Evolutionary conservation across 169 alveolate genomes (phyloP).

Genomic region (Neospora caninum): DNA sequence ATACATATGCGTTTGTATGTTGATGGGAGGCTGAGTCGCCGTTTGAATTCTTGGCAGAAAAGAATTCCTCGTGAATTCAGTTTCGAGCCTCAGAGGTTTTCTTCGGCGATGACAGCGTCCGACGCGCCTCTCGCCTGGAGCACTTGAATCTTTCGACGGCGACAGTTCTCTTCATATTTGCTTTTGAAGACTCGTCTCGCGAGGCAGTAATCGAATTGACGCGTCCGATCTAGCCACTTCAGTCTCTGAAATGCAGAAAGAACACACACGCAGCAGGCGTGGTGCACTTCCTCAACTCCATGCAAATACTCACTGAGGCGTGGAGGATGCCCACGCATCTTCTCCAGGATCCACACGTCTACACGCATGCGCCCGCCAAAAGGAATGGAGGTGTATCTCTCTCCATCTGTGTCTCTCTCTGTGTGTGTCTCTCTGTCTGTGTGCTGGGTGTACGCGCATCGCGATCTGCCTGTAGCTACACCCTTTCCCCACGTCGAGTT

Average conservation of each 20-base stretch:
- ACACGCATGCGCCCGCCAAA: no score
- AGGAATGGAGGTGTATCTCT: no score
- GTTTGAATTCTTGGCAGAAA: no score
- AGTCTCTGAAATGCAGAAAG: slow-evolving; percentile 19
- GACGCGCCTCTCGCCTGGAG: slow-evolving; percentile 40
- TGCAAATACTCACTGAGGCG: background rate
- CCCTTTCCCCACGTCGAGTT: no score
- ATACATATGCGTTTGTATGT: background rate
- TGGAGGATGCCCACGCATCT: background rate
- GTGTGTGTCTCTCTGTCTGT: no score
- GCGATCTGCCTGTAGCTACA: no score
- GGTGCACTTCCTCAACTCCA: background rate
- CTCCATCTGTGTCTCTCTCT: no score
- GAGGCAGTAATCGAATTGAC: slow-evolving; percentile 52
- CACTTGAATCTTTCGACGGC: background rate
- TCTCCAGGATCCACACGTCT: no score
- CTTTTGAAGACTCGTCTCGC: slow-evolving; percentile 46
- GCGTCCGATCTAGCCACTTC: slow-evolving; percentile 42
- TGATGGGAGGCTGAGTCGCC: no score
- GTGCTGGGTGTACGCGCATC: no score
- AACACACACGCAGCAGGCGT: slow-evolving; percentile 7
- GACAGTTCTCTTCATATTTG: slow-evolving; percentile 9
- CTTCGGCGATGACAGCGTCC: background rate
- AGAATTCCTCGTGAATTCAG: no score
- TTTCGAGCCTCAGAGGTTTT: background rate